These are phyloP conservation scores for Xylariaceae sp. DNA, from an alignment of 2,329 filamentous ascomycete genomes.

Conservation along the genomic window DNA sequence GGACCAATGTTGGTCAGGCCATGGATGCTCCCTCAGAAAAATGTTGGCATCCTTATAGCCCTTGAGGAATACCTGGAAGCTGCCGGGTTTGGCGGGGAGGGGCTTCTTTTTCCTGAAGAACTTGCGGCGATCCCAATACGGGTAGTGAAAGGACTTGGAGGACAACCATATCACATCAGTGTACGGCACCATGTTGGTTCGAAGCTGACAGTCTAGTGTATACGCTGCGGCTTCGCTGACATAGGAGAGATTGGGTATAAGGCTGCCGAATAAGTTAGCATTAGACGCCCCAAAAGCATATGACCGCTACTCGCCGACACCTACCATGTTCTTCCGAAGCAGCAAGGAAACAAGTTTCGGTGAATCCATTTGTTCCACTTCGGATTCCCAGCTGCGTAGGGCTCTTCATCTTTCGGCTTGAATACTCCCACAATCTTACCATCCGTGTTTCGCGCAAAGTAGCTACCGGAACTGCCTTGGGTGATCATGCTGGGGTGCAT, in stretches of 20 bases:
- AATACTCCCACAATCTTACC: slow-evolving; percentile 97
- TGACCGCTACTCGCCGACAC: slow-evolving; percentile 22
- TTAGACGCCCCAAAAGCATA: neutral
- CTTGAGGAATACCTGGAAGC: slow-evolving; percentile 95
- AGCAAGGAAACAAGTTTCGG: slow-evolving; percentile 93
- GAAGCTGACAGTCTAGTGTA: slow-evolving; percentile 83
- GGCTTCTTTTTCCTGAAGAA: slow-evolving; percentile 84
- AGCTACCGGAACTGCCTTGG: slow-evolving; percentile 95
- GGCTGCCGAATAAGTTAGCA: slow-evolving; percentile 39
- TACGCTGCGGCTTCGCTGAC: slow-evolving; percentile 97
- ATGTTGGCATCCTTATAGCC: slow-evolving; percentile 96
- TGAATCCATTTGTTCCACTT: slow-evolving; percentile 99
- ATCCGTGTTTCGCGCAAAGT: slow-evolving; percentile 87
- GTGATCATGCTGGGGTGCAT: slow-evolving; percentile 94
- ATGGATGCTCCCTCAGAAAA: slow-evolving; percentile 90
- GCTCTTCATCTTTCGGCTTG: slow-evolving; percentile 98
- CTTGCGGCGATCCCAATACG: slow-evolving; percentile 90
- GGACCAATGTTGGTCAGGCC: slow-evolving; percentile 81
- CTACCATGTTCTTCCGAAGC: slow-evolving; percentile 85
- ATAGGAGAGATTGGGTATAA: slow-evolving; percentile 96
- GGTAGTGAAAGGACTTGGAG: slow-evolving; percentile 96
- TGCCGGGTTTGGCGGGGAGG: slow-evolving; percentile 84
- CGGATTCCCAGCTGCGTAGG: slow-evolving; percentile 92
- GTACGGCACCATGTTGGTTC: slow-evolving; percentile 90
- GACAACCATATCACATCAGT: slow-evolving; percentile 92